Conservation (phyloP, 2,329 filamentous ascomycete genomes). For the Chaetothyriales sp. region DNA sequence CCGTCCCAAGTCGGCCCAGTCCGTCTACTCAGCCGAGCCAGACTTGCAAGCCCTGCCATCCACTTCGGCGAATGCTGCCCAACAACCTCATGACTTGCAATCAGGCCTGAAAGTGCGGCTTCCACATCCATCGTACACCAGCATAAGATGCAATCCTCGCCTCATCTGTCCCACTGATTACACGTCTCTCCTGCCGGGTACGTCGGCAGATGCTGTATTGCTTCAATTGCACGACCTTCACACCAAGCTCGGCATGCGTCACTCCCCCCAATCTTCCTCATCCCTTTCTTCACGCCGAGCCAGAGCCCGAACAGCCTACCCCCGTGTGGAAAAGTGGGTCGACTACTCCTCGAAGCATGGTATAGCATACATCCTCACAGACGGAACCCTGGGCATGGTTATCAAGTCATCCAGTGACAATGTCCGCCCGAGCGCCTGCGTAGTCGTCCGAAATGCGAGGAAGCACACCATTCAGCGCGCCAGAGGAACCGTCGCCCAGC, state of each 20-base stretch:
- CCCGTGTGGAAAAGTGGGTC: constrained; percentile 40
- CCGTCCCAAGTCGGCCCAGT: background rate
- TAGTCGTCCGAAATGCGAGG: constrained; percentile 34
- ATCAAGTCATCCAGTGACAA: constrained; percentile 32
- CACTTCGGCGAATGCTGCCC: background rate
- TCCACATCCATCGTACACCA: background rate
- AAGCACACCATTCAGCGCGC: constrained; percentile 33
- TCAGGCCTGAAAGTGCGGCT: background rate
- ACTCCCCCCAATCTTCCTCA: background rate
- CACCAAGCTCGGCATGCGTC: background rate
- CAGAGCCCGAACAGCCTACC: constrained; percentile 21
- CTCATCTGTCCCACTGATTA: background rate
- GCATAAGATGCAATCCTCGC: background rate
- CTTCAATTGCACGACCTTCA: constrained; percentile 4
- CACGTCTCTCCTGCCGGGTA: background rate
- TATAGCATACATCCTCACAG: constrained; percentile 38
- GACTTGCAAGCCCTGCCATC: background rate
- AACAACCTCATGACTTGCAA: background rate
- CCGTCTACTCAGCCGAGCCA: background rate
- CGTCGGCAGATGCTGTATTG: background rate
- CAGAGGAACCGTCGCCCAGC: constrained; percentile 29
- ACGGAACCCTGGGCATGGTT: constrained; percentile 37
- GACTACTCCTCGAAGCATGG: constrained; percentile 40
- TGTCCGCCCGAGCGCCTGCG: constrained; percentile 30
- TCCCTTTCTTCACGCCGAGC: background rate